Percentiles rank a stretch among this genome's conserved stretches.
phyloP scores from a whole-genome alignment of 495 filamentous ascomycete species.

The Choiromyces venosus region DNA sequence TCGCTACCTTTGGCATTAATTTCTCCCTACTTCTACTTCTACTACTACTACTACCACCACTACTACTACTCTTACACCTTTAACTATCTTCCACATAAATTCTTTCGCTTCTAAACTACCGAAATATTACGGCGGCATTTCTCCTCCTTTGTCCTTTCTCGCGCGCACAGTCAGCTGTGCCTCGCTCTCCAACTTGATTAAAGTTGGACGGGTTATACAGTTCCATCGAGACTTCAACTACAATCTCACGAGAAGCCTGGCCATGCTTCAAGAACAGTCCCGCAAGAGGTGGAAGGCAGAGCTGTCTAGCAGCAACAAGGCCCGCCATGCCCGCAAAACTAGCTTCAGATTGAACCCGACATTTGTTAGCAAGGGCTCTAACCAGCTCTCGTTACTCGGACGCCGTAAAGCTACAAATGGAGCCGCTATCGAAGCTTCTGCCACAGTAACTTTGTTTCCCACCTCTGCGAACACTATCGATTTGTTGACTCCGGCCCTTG shows the following conservation, averaged over 20 bases:
- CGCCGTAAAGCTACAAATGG: conserved; percentile 33
- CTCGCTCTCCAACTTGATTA: not conserved
- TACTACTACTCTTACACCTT: not conserved
- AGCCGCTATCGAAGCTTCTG: conserved; percentile 28
- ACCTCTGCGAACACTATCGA: conserved; percentile 33
- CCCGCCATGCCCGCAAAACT: conserved; percentile 27
- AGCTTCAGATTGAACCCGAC: conserved; percentile 32
- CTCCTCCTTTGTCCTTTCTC: conserved; percentile 8
- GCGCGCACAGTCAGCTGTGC: not conserved
- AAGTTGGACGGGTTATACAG: not conserved
- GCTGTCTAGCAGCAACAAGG: conserved; percentile 28
- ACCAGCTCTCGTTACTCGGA: conserved; percentile 27
- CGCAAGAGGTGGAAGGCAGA: conserved; percentile 36
- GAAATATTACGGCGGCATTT: conserved; percentile 17
- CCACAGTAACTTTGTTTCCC: conserved; percentile 34
- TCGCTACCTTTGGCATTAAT: conserved; percentile 1
- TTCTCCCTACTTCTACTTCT: not conserved
- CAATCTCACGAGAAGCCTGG: conserved; percentile 18
- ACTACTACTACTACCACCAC: not conserved
- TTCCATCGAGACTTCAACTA: not conserved
- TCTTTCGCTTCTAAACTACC: not conserved
- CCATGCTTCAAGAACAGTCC: conserved; percentile 33
- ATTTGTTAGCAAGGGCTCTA: conserved; percentile 25
- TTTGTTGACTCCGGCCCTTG: conserved; percentile 29
- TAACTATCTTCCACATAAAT: not conserved